These are phyloP conservation scores for Kodamaea lidongshanica DNA, from an alignment of 805 yeast genomes.

Conservation along the genomic window DNA sequence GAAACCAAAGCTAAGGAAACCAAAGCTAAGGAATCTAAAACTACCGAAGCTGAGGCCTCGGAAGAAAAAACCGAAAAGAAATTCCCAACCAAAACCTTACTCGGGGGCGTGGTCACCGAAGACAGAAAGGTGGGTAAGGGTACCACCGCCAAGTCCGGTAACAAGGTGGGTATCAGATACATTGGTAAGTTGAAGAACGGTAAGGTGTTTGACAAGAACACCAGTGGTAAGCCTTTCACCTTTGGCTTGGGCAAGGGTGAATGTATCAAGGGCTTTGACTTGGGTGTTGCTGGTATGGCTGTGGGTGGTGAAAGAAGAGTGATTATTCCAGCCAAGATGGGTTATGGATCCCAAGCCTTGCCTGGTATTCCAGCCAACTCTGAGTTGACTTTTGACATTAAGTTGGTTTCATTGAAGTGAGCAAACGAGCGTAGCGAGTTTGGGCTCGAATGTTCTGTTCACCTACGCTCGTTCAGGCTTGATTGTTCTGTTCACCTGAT, in stretches of 20 bases:
- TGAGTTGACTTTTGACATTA: conserved; percentile 92
- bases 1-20: conserved; percentile 14
- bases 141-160: conserved; percentile 77
- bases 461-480: too few relatives aligned
- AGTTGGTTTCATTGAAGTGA: conserved; percentile 84
- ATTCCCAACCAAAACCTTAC: conserved; percentile 68
- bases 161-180: conserved; percentile 93
- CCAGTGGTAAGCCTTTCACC: conserved; percentile 90
- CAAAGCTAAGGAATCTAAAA: conserved; percentile 21
- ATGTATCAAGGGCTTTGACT: conserved; percentile 97
- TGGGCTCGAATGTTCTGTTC: too few relatives aligned
- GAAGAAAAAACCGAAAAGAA: conserved; percentile 36
- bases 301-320: conserved; percentile 99
- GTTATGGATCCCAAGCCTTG: conserved; percentile 87
- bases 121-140: conserved; percentile 90
- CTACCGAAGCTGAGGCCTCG: conserved; percentile 14
- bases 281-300: conserved; percentile 98
- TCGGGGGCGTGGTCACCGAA: conserved; percentile 91
- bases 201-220: conserved; percentile 93
- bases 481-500: too few relatives aligned
- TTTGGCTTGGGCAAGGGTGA: conserved; percentile 95
- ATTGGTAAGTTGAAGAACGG: conserved; percentile 97
- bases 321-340: conserved; percentile 91
- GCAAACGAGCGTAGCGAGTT: too few relatives aligned
- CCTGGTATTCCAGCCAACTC: conserved; percentile 99